A percentile compares a stretch with the other conserved stretches of the same genome.
These are phyloP conservation scores for Gracilaria gracilis DNA, from an alignment of 23 red algal genomes.

Conservation along the genomic window DNA sequence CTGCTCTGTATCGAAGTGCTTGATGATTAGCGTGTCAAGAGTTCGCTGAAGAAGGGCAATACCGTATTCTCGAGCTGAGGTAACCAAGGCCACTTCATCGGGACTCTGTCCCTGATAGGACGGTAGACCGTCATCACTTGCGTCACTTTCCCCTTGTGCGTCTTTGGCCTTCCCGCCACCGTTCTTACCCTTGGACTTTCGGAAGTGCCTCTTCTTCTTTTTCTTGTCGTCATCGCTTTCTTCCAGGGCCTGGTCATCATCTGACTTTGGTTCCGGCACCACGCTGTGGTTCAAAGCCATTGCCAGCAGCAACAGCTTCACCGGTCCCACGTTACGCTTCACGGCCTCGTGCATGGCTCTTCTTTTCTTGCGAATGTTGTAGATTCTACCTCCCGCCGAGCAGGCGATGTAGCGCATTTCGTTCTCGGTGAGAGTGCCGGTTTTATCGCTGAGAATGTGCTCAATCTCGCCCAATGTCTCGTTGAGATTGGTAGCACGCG, in stretches of 20 bases:
- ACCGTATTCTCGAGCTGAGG: slow-evolving; percentile 85
- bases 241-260: slow-evolving; percentile 2
- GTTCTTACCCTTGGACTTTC: background rate
- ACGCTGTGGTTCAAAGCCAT: slow-evolving; percentile 96
- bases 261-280: slow-evolving; percentile 76
- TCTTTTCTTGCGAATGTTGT: slow-evolving; percentile 72
- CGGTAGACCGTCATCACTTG: slow-evolving; percentile 33
- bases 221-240: slow-evolving; percentile 21
- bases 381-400: slow-evolving; percentile 71
- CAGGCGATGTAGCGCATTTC: slow-evolving; percentile 91
- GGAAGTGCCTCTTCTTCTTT: slow-evolving; percentile 45
- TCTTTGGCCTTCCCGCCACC: background rate
- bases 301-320: slow-evolving; percentile 65
- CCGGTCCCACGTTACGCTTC: slow-evolving; percentile 39
- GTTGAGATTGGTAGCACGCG: slow-evolving; percentile 88
- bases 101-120: slow-evolving; percentile 93
- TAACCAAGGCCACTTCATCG: slow-evolving; percentile 92
- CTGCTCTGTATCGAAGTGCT: slow-evolving; percentile 67
- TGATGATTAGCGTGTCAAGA: slow-evolving; percentile 66
- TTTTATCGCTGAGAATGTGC: slow-evolving; percentile 89
- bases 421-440: slow-evolving; percentile 93
- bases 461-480: slow-evolving; percentile 86
- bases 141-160: background rate
- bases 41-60: slow-evolving; percentile 78
- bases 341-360: slow-evolving; percentile 69